Conservation (phyloP, 2,329 filamentous ascomycete species). For the Cryphonectria japonica region DNA sequence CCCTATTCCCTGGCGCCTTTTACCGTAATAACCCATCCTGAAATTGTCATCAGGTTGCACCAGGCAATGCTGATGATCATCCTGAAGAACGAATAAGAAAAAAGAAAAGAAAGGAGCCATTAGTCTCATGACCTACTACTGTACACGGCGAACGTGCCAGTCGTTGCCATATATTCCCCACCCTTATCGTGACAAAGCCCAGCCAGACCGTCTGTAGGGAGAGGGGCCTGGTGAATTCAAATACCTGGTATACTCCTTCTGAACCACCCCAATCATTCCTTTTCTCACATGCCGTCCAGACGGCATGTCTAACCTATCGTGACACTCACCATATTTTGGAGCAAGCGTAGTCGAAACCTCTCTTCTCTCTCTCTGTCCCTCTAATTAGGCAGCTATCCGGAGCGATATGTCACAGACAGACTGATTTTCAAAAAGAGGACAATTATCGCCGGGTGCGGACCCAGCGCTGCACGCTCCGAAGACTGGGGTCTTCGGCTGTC, state of each 20-base stretch:
- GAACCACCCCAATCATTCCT: neutral
- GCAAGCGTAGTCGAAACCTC: neutral
- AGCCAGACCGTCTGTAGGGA: neutral
- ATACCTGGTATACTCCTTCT: neutral
- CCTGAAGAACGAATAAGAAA: neutral
- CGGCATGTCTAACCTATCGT: neutral
- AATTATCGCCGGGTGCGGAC: conserved; percentile 47
- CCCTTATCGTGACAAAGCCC: neutral
- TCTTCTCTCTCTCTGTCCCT: neutral
- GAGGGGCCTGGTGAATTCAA: neutral
- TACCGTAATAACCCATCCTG: neutral
- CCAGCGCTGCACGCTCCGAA: conserved; percentile 63
- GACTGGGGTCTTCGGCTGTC: conserved; percentile 64
- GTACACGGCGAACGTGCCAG: conserved; percentile 7
- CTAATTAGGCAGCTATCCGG: neutral
- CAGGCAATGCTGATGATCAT: neutral
- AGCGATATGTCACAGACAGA: neutral
- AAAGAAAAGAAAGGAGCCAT: neutral
- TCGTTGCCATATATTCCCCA: neutral
- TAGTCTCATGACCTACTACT: conserved; percentile 6
- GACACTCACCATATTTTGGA: neutral
- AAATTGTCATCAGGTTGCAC: neutral
- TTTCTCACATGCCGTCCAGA: conserved; percentile 2
- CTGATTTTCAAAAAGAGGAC: neutral
- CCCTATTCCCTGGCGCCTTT: neutral